Conservation (phyloP, 2,329 filamentous ascomycete species). For the Aspergillus spinulosporus region DNA sequence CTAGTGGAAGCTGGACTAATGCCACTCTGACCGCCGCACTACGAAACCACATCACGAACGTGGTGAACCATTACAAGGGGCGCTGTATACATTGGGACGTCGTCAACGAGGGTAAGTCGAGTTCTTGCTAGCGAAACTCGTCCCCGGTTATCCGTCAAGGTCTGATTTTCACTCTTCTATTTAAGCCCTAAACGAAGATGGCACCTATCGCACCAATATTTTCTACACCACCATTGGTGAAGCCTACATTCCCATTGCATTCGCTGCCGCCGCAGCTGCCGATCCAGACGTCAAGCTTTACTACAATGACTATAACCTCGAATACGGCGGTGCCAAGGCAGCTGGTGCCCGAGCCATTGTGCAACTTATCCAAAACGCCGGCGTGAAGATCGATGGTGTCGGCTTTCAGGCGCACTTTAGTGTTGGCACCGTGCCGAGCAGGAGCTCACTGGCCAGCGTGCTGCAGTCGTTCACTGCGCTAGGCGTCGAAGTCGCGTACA, state of each 20-base stretch:
- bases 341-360: slow-evolving; percentile 39
- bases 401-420: slow-evolving; percentile 47
- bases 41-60: slow-evolving; percentile 46
- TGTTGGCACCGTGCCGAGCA: slow-evolving; percentile 44
- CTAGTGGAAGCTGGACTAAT: slow-evolving; percentile 56
- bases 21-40: slow-evolving; percentile 58
- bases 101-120: slow-evolving; percentile 38
- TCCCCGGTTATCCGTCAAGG: not conserved
- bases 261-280: slow-evolving; percentile 52
- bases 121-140: not conserved
- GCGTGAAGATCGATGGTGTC: slow-evolving; percentile 50
- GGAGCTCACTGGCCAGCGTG: slow-evolving; percentile 39
- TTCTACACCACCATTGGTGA: slow-evolving; percentile 48
- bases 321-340: slow-evolving; percentile 39
- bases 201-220: slow-evolving; percentile 44
- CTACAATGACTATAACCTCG: slow-evolving; percentile 42
- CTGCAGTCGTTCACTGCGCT: slow-evolving; percentile 43
- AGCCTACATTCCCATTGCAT: slow-evolving; percentile 49
- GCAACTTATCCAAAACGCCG: slow-evolving; percentile 40
- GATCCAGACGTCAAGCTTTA: slow-evolving; percentile 57
- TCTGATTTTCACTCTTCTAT: not conserved
- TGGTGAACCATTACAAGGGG: slow-evolving; percentile 39
- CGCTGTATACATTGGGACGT: slow-evolving; percentile 43
- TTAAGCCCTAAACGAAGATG: slow-evolving; percentile 49
- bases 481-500: slow-evolving; percentile 45